A percentile compares a stretch with the other conserved stretches of the same genome.
Conservation (phyloP, 2,329 filamentous ascomycete genomes). For the Pseudogymnoascus sp. region DNA sequence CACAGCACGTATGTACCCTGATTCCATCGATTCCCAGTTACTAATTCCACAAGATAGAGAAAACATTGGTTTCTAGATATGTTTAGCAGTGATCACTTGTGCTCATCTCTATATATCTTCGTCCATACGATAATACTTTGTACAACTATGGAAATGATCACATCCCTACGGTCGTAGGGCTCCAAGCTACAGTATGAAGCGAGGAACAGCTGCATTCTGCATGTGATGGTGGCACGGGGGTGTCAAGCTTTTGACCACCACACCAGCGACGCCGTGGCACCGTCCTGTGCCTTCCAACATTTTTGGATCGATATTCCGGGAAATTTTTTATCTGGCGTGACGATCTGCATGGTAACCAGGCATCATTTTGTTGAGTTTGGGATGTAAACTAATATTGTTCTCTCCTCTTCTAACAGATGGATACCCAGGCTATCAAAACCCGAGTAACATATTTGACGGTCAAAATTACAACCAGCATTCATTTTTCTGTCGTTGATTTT, state of each 20-base stretch:
- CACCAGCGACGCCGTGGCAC: neutral
- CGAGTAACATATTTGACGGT: neutral
- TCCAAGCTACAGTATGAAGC: neutral
- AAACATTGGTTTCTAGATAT: neutral
- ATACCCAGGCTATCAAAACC: neutral
- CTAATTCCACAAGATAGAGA: neutral
- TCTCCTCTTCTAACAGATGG: neutral
- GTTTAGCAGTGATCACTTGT: neutral
- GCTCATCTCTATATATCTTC: neutral
- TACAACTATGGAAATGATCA: neutral
- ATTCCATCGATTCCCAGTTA: neutral
- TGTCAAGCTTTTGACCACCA: neutral
- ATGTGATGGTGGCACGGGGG: slow-evolving; percentile 3
- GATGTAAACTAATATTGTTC: neutral
- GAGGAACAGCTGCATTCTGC: neutral
- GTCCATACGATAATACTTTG: neutral
- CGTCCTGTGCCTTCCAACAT: neutral
- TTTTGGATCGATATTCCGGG: neutral
- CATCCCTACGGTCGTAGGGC: neutral
- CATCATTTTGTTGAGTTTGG: neutral
- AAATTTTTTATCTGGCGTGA: neutral
- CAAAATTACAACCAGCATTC: neutral
- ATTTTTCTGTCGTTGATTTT: neutral
- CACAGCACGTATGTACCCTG: neutral
- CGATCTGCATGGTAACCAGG: neutral